Evolutionary conservation across 179 eudicot genomes (phyloP).

Genomic region (Beta lomatogona): DNA sequence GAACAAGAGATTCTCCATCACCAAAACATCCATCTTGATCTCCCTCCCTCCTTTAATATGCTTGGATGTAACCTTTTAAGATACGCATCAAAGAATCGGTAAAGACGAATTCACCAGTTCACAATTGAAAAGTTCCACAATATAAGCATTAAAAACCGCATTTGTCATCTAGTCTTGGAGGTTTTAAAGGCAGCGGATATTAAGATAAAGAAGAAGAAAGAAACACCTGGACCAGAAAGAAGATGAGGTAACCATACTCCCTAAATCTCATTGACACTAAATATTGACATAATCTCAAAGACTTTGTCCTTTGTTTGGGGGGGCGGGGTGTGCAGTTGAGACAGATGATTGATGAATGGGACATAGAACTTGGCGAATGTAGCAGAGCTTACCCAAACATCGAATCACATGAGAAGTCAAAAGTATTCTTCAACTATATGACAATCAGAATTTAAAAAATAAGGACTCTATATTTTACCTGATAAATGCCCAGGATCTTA

Average conservation of each 20-base stretch:
- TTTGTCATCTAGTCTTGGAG: background rate
- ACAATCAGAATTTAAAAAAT: background rate
- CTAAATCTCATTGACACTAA: background rate
- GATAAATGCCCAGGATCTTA: constrained; percentile 88
- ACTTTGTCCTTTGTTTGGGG: background rate
- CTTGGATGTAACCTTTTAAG: constrained; percentile 64
- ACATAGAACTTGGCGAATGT: background rate
- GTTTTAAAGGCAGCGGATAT: background rate
- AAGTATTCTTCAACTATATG: background rate
- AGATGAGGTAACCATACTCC: background rate
- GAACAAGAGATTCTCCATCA: constrained; percentile 89
- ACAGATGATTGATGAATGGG: background rate
- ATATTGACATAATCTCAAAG: background rate
- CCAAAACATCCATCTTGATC: constrained; percentile 77
- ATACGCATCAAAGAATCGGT: constrained; percentile 8
- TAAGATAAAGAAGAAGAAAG: background rate
- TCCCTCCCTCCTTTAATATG: constrained; percentile 87
- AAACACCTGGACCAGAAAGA: background rate
- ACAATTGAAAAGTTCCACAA: background rate
- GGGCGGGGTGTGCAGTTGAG: background rate
- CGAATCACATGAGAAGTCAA: background rate
- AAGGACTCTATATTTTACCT: constrained; percentile 47
- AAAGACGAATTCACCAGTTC: constrained; percentile 13
- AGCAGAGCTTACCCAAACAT: background rate
- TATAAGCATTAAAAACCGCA: background rate